phyloP scores from a whole-genome alignment of 371 early-diverging fungal genomes.

The Mortierella polycephala region DNA sequence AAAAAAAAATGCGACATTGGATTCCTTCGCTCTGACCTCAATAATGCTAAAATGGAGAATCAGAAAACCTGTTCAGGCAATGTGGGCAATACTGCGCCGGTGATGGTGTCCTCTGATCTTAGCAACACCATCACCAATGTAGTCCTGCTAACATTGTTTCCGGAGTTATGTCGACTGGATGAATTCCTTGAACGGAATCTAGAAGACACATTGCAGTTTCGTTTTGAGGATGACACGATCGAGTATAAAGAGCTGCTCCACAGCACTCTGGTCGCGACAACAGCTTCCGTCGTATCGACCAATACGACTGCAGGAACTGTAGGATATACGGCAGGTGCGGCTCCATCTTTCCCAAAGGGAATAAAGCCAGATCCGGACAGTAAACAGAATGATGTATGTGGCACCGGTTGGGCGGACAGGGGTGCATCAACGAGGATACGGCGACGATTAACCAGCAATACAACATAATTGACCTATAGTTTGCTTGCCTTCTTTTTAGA shows the following conservation, averaged over 20 bases:
- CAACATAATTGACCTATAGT: background rate
- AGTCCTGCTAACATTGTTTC: conserved; percentile 29
- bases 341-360: conserved; percentile 4
- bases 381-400: conserved; percentile 14
- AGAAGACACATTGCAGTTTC: background rate
- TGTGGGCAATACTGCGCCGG: background rate
- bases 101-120: background rate
- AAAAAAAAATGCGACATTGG: background rate
- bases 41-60: background rate
- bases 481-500: conserved; percentile 9
- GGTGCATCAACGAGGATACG: too few relatives aligned
- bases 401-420: background rate
- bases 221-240: conserved; percentile 7
- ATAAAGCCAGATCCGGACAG: background rate
- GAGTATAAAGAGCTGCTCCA: conserved; percentile 30
- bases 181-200: conserved; percentile 21
- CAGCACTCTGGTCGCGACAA: conserved; percentile 24
- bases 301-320: background rate
- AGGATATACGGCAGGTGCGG: background rate
- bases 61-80: background rate
- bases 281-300: background rate
- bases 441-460: too few relatives aligned
- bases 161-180: conserved; percentile 12
- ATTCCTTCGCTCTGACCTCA: background rate
- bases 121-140: conserved; percentile 28